Evolutionary conservation across 2,329 filamentous ascomycete species (phyloP).

Genomic region (Ophiostoma himal-ulmi): DNA sequence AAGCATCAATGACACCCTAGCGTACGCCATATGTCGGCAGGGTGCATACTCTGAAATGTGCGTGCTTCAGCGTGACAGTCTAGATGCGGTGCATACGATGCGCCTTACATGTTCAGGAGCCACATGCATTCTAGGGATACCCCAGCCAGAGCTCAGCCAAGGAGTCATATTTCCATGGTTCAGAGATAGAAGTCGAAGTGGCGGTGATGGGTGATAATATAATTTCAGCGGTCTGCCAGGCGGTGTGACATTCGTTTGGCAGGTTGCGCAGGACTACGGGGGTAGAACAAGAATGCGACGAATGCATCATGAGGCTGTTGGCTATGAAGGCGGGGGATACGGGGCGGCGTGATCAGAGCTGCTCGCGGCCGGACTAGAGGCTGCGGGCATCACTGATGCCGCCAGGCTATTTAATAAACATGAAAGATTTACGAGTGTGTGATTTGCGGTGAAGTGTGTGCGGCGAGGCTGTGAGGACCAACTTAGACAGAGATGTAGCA

Average conservation of each 20-base stretch:
- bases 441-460: too few species aligned
- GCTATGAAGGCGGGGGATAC: background rate
- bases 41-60: background rate
- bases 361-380: background rate
- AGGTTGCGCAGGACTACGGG: background rate
- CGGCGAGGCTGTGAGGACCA: too few species aligned
- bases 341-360: background rate
- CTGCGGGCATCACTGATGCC: background rate
- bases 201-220: background rate
- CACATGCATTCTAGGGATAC: background rate
- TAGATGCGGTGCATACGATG: background rate
- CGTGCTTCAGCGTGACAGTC: background rate
- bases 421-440: too few species aligned
- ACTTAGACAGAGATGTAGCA: too few species aligned
- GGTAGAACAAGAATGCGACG: background rate
- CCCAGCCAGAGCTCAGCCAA: background rate
- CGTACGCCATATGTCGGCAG: background rate
- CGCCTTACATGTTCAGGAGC: background rate
- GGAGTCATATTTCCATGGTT: background rate
- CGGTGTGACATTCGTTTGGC: background rate
- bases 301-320: conserved; percentile 3
- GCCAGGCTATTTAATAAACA: too few species aligned
- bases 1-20: background rate
- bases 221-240: background rate
- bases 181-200: background rate